phyloP scores from a whole-genome alignment of 2,329 filamentous ascomycete genomes.

The Beauveria scarabaeidicola region DNA sequence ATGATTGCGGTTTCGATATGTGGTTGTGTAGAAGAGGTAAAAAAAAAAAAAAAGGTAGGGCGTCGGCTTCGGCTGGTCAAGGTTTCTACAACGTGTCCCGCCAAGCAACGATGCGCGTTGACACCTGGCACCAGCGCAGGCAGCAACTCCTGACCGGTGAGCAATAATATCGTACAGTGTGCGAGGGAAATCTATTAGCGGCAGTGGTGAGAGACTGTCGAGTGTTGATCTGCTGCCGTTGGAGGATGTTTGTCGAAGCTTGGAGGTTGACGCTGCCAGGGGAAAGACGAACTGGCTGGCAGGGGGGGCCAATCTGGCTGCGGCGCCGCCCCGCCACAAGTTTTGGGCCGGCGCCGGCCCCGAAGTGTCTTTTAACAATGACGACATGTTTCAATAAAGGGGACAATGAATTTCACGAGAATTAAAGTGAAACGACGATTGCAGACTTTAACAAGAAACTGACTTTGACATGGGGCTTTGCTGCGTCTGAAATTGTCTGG shows the following conservation, averaged over 20 bases:
- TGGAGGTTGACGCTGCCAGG: not conserved
- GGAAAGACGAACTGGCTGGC: not conserved
- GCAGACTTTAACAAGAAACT: too few relatives aligned
- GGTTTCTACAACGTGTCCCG: constrained; percentile 18
- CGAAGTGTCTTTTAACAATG: too few relatives aligned
- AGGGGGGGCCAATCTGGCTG: not conserved
- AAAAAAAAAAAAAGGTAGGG: not conserved
- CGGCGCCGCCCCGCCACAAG: constrained; percentile 1
- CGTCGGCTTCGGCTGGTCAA: not conserved
- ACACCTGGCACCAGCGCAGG: not conserved
- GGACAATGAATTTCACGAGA: too few relatives aligned
- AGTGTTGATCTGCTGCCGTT: not conserved
- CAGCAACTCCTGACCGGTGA: not conserved
- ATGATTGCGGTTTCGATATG: constrained; percentile 35
- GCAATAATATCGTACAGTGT: too few relatives aligned
- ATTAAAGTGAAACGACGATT: too few relatives aligned
- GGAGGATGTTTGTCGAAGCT: not conserved
- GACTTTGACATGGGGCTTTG: too few relatives aligned
- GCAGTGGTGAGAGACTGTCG: not conserved
- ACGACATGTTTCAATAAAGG: too few relatives aligned
- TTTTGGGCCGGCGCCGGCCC: not conserved
- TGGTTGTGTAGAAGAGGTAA: not conserved
- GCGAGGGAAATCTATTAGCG: not conserved
- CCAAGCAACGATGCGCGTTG: constrained; percentile 1
- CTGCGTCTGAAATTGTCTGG: too few relatives aligned